Evolutionary conservation across 2,329 filamentous ascomycete species (phyloP).

Genomic region (Colletotrichum kahawae): DNA sequence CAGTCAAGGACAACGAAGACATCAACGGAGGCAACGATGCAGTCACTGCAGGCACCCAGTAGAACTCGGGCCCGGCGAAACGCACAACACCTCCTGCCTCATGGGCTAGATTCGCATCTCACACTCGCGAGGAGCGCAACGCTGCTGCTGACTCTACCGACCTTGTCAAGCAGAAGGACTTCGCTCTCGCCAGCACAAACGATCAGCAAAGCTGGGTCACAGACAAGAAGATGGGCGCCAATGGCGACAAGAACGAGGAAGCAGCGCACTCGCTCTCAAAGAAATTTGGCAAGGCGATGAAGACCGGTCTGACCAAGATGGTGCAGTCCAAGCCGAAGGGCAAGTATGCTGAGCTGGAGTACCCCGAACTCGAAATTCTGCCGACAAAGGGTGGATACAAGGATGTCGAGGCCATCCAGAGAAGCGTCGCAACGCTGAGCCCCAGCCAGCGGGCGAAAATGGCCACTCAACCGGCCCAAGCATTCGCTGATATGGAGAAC

Average conservation of each 20-base stretch:
- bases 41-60: not conserved
- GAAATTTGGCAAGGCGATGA: slow-evolving; percentile 34
- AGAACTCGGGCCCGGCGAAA: slow-evolving; percentile 7
- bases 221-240: slow-evolving; percentile 20
- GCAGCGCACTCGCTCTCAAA: slow-evolving; percentile 30
- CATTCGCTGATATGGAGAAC: slow-evolving; percentile 4
- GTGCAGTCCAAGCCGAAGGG: slow-evolving; percentile 16
- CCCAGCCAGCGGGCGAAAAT: not conserved
- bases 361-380: slow-evolving; percentile 39
- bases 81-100: slow-evolving; percentile 28
- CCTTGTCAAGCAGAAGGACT: slow-evolving; percentile 31
- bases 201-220: slow-evolving; percentile 30
- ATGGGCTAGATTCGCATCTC: slow-evolving; percentile 40
- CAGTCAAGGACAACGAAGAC: not conserved
- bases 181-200: slow-evolving; percentile 27
- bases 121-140: slow-evolving; percentile 32
- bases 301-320: slow-evolving; percentile 30
- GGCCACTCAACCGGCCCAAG: not conserved
- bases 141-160: slow-evolving; percentile 27
- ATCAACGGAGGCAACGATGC: not conserved
- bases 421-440: slow-evolving; percentile 36
- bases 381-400: slow-evolving; percentile 33
- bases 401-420: slow-evolving; percentile 35
- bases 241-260: slow-evolving; percentile 2
- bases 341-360: slow-evolving; percentile 28